Evolutionary conservation across 129 eudicot genomes (phyloP), one percentile per base, ranked within the genome.

Genomic region (Lactuca sativa): DNA sequence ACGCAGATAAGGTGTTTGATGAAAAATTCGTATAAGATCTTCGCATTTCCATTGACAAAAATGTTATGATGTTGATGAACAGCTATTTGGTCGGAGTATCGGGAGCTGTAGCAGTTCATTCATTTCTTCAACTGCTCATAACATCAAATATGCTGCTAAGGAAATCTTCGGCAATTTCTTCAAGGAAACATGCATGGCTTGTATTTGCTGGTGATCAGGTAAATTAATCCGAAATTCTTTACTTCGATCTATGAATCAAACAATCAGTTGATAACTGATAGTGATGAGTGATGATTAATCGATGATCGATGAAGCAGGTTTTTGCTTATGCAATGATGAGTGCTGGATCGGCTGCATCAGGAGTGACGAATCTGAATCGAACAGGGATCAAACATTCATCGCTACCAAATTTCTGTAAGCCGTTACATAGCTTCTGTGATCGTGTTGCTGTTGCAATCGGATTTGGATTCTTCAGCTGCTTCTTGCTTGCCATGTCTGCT

Each of bases 141-240:
- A 75, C 82, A 34, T 70, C 53, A 33, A 73, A 78, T 40, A 86
- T 81, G 85, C 43, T 89, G 53, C 51, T 84, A 47, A 77, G 54
- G 33, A 90, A 82, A 41, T 80, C 80, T 64, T 78, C 88, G 0
- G 69, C 77, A 21, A 76, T 89, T 68, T 79, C 88, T 38, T 89
- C 98, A 11, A 84, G 78, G 54, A 85, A 77, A 69, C 92, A 89
- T 37, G 96, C 88, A 62, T 93, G 98, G 98, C 85, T 93, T 55
- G 53, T 89, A 67, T 93, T 85, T 82, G 97, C 88, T 48, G 87
- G 67, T 13, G 98, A 93, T 83, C 95, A 93, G 98, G 98, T 88
- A 73, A 66, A 41, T 3, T 44, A 11, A 10, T 44, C 52, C n/a
- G 3, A 44, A 3, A 44, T 3, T 44, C 11, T 11, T 44, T 44